Evolutionary conservation across 2,329 filamentous ascomycete species (phyloP).

Genomic region (Fusarium pseudocircinatum): DNA sequence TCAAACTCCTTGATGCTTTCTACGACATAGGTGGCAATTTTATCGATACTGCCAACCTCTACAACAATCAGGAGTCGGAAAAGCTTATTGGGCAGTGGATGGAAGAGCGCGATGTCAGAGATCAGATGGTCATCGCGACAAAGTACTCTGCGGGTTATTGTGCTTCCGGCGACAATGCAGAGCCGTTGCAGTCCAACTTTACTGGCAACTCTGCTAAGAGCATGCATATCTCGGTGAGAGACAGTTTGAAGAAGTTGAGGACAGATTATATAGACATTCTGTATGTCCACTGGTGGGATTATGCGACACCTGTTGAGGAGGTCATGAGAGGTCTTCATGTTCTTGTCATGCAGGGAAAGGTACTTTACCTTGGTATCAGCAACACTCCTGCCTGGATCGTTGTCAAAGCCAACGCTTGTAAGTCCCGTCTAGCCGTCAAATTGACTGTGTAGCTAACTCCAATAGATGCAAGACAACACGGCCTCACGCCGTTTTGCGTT

Average conservation of each 20-base stretch:
- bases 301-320: slow-evolving; percentile 15
- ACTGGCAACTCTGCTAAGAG: slow-evolving; percentile 51
- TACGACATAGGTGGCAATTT: neutral
- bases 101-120: rapidly evolving
- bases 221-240: slow-evolving; percentile 52
- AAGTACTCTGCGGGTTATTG: neutral
- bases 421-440: neutral
- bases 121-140: neutral
- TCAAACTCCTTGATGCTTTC: rapidly evolving
- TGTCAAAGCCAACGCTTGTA: neutral
- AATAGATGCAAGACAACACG: slow-evolving; percentile 38
- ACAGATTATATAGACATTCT: slow-evolving; percentile 48
- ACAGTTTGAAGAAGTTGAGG: slow-evolving; percentile 53
- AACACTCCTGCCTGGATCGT: slow-evolving; percentile 48
- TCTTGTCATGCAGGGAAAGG: slow-evolving; percentile 20
- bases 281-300: slow-evolving; percentile 44
- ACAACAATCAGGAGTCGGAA: neutral
- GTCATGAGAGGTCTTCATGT: slow-evolving; percentile 12
- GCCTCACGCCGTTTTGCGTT: slow-evolving; percentile 40
- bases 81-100: rapidly evolving
- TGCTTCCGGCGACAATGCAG: rapidly evolving
- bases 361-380: slow-evolving; percentile 46
- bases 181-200: slow-evolving; percentile 43
- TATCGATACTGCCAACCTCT: rapidly evolving
- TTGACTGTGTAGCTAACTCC: too few relatives aligned